phyloP scores from a whole-genome alignment of 805 yeast genomes.

The Tetrapisispora taiwanensis region DNA sequence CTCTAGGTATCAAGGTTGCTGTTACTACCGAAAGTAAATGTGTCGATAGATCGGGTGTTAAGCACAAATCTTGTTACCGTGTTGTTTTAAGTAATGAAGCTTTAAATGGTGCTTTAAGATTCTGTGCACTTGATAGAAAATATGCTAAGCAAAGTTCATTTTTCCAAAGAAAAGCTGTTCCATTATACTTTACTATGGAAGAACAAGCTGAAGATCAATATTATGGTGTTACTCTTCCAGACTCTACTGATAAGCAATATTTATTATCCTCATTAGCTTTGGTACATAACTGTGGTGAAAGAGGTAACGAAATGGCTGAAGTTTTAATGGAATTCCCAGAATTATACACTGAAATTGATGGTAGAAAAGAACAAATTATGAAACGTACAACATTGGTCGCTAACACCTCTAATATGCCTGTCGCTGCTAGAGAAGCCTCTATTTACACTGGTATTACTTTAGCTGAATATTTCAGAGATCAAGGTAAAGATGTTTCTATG shows the following conservation, averaged over 20 bases:
- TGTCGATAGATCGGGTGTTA: conserved; percentile 2
- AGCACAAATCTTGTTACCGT: conserved; percentile 4
- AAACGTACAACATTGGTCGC: conserved; percentile 98
- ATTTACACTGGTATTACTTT: conserved; percentile 97
- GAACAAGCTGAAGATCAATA: conserved; percentile 26
- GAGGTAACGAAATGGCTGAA: conserved; percentile 99
- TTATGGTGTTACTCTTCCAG: conserved; percentile 32
- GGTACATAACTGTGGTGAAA: conserved; percentile 58
- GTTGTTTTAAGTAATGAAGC: conserved; percentile 21
- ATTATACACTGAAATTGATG: conserved; percentile 78
- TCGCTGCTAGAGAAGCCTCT: conserved; percentile 99
- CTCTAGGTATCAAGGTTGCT: conserved; percentile 32
- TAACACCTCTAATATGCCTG: conserved; percentile 98
- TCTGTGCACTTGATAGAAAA: conserved; percentile 20
- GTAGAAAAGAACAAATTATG: conserved; percentile 97
- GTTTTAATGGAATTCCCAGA: conserved; percentile 99
- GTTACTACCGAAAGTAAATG: conserved; percentile 1
- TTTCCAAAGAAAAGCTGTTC: conserved; percentile 6
- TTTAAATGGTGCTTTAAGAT: conserved; percentile 19
- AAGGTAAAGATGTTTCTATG: conserved; percentile 98
- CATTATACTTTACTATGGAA: conserved; percentile 26
- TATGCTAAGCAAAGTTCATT: conserved; percentile 1
- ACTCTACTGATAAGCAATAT: conserved; percentile 34
- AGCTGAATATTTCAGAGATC: conserved; percentile 99
- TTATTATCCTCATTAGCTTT: conserved; percentile 32